phyloP scores from a whole-genome alignment of 73 alveolate species.

The Paramecium biaurelia region DNA sequence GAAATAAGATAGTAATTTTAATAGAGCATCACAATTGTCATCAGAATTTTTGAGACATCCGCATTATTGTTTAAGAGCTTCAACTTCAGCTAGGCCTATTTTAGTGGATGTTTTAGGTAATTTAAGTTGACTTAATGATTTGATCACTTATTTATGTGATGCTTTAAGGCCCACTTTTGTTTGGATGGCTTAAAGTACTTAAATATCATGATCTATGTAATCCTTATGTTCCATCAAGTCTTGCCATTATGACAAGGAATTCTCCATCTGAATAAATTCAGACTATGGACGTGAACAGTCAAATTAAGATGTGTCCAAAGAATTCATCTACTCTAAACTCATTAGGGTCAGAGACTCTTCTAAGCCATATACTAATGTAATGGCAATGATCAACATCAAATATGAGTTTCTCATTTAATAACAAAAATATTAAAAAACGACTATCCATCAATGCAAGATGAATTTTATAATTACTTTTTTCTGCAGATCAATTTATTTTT shows the following conservation, averaged over 20 bases:
- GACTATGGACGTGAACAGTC: background rate
- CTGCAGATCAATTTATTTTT: background rate
- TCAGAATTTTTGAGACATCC: conserved; percentile 14
- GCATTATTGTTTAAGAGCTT: background rate
- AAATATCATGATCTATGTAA: conserved; percentile 18
- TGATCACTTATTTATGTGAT: background rate
- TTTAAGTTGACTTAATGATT: background rate
- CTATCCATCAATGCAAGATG: background rate
- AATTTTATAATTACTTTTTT: background rate
- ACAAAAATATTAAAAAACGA: conserved; percentile 15
- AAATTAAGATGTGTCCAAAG: background rate
- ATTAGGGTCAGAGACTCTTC: background rate
- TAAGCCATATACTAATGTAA: background rate
- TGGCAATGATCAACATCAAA: background rate
- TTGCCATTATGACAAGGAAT: conserved; percentile 33
- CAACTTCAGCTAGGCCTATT: conserved; percentile 29
- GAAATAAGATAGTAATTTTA: background rate
- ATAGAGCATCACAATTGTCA: conserved; percentile 18
- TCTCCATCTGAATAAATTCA: background rate
- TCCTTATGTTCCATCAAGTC: conserved; percentile 17
- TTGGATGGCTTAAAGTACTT: background rate
- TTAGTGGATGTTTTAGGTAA: background rate
- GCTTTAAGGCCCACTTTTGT: background rate
- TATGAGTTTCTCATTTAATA: background rate
- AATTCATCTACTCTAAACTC: conserved; percentile 1